Percentiles rank a stretch among this genome's conserved stretches.
Conservation (phyloP, 345 rosid species). For the Punica granatum region DNA sequence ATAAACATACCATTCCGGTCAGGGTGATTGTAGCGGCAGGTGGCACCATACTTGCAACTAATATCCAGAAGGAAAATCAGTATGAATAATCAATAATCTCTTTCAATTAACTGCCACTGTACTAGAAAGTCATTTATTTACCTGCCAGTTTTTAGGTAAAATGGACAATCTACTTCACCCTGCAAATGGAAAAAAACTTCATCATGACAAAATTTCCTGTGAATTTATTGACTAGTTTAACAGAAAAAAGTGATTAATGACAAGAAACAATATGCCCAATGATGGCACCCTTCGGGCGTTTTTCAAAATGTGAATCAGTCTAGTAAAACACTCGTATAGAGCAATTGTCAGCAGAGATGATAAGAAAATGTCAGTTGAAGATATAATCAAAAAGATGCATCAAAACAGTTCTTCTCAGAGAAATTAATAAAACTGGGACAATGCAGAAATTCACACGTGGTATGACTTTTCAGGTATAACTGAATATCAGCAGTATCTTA, state of each 20-base stretch:
- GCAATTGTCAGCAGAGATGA: not conserved
- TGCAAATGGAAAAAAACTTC: slow-evolving; percentile 11
- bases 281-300: not conserved
- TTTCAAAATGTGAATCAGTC: not conserved
- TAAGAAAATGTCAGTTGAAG: not conserved
- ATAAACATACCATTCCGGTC: slow-evolving; percentile 60
- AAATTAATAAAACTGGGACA: not conserved
- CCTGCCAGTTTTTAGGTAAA: slow-evolving; percentile 96
- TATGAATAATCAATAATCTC: not conserved
- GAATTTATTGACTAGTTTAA: not conserved
- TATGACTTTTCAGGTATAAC: not conserved
- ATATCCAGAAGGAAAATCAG: slow-evolving; percentile 13
- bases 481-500: not conserved
- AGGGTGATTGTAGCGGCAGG: slow-evolving; percentile 95
- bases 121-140: slow-evolving; percentile 17
- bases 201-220: not conserved
- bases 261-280: not conserved
- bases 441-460: not conserved
- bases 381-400: not conserved
- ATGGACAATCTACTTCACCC: slow-evolving; percentile 94
- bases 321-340: not conserved
- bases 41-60: slow-evolving; percentile 93
- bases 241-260: not conserved
- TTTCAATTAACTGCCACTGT: not conserved
- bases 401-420: not conserved